phyloP scores from a whole-genome alignment of 257 asterid genomes.

The Forsythia suspensa region DNA sequence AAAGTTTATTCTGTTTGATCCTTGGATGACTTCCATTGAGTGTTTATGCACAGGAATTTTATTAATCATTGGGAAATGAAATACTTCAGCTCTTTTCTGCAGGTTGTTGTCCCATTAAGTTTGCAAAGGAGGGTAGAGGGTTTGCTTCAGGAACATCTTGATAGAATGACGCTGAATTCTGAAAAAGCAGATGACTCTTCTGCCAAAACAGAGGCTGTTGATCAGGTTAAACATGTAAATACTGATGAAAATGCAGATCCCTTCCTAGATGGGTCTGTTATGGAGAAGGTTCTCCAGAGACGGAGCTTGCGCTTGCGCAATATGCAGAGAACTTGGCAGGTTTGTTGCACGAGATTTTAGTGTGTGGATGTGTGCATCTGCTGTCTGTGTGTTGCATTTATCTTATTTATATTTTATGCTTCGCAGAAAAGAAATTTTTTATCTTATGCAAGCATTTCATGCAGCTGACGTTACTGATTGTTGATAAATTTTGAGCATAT shows the following conservation, averaged over 20 bases:
- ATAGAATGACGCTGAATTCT: slow-evolving; percentile 56
- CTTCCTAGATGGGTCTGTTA: slow-evolving; percentile 79
- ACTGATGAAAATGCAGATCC: slow-evolving; percentile 59
- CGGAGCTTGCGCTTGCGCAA: slow-evolving; percentile 95
- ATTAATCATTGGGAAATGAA: slow-evolving; percentile 11
- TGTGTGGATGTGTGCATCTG: background rate
- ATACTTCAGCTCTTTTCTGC: slow-evolving; percentile 28
- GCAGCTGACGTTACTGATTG: background rate
- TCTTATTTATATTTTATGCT: background rate
- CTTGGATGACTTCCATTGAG: background rate
- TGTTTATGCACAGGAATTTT: slow-evolving; percentile 6
- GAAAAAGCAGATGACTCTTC: slow-evolving; percentile 34
- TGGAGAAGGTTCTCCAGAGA: slow-evolving; percentile 97
- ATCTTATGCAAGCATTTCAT: background rate
- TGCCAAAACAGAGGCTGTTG: slow-evolving; percentile 32
- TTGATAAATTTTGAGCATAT: background rate
- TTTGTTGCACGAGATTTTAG: slow-evolving; percentile 20
- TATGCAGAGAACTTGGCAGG: slow-evolving; percentile 98
- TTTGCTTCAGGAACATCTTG: slow-evolving; percentile 96
- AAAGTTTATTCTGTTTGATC: slow-evolving; percentile 13
- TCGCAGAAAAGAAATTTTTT: too few species aligned
- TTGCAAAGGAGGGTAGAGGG: slow-evolving; percentile 97
- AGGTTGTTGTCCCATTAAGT: slow-evolving; percentile 94
- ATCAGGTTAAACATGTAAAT: slow-evolving; percentile 43
- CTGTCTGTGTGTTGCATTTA: background rate